These are phyloP conservation scores for Curvularia sp. DNA, from an alignment of 2,329 filamentous ascomycete species.

Conservation along the genomic window DNA sequence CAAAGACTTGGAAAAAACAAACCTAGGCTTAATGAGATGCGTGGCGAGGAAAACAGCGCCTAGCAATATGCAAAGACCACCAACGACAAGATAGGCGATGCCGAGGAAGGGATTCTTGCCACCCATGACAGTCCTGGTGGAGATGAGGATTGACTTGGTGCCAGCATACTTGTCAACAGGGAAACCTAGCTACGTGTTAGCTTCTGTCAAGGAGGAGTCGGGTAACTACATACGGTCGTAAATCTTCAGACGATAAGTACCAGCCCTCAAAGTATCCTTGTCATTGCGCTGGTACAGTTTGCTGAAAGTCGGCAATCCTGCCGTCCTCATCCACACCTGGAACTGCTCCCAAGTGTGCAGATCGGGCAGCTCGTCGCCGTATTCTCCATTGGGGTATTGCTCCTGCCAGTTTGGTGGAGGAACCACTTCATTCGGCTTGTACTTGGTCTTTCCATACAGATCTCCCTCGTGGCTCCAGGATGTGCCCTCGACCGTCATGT, in stretches of 20 bases:
- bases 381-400: conserved; percentile 70
- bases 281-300: conserved; percentile 91
- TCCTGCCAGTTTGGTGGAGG: conserved; percentile 87
- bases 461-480: conserved; percentile 85
- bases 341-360: conserved; percentile 81
- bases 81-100: conserved; percentile 94
- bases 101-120: conserved; percentile 95
- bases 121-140: conserved; percentile 89
- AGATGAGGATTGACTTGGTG: conserved; percentile 88
- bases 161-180: conserved; percentile 79
- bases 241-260: conserved; percentile 79
- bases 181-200: conserved; percentile 69
- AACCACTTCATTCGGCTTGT: conserved; percentile 69
- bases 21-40: conserved; percentile 90
- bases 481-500: conserved; percentile 79
- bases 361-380: conserved; percentile 73
- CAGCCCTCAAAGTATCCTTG: conserved; percentile 67
- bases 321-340: conserved; percentile 99
- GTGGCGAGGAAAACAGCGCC: conserved; percentile 88
- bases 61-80: conserved; percentile 88
- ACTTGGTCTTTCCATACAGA: conserved; percentile 75
- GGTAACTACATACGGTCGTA: conserved; percentile 69
- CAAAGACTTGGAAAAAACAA: conserved; percentile 42
- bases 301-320: conserved; percentile 90
- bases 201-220: background rate